Evolutionary conservation across 1,284 basidiomycete species (phyloP).

Genomic region (Malassezia psittaci): DNA sequence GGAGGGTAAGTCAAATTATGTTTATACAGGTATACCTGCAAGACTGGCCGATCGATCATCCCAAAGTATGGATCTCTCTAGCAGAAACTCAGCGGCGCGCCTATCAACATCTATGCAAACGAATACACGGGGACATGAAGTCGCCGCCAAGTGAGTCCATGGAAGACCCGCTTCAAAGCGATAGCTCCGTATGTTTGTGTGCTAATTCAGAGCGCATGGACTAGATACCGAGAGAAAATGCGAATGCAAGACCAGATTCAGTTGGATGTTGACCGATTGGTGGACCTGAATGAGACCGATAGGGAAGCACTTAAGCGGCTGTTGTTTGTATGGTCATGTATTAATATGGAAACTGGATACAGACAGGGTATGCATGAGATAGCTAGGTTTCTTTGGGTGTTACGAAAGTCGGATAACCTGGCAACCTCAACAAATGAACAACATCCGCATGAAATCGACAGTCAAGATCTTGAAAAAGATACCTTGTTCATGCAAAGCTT

Average conservation of each 20-base stretch:
- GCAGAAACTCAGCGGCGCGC: conserved; percentile 10
- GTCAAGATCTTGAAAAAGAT: background rate
- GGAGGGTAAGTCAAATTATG: background rate
- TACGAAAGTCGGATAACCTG: conserved; percentile 4
- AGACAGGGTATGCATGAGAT: conserved; percentile 48
- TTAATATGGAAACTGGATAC: conserved; percentile 36
- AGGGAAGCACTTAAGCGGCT: conserved; percentile 10
- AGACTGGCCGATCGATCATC: background rate
- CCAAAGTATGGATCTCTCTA: background rate
- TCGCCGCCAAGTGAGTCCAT: no score
- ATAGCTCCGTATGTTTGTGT: background rate
- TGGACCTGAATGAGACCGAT: background rate
- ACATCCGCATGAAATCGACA: background rate
- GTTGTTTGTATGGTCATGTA: conserved; percentile 35
- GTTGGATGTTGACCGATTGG: conserved; percentile 8
- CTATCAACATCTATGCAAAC: conserved; percentile 9
- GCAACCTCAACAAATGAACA: no score
- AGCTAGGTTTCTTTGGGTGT: conserved; percentile 32
- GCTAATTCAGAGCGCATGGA: background rate
- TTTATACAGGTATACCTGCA: background rate
- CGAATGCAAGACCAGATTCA: conserved; percentile 2
- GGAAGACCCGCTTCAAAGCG: conserved; percentile 8
- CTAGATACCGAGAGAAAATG: background rate
- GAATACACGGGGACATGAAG: no score
- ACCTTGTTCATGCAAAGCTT: background rate